Evolutionary conservation across 306 rosid species (phyloP).

Genomic region (Senna siamea): DNA sequence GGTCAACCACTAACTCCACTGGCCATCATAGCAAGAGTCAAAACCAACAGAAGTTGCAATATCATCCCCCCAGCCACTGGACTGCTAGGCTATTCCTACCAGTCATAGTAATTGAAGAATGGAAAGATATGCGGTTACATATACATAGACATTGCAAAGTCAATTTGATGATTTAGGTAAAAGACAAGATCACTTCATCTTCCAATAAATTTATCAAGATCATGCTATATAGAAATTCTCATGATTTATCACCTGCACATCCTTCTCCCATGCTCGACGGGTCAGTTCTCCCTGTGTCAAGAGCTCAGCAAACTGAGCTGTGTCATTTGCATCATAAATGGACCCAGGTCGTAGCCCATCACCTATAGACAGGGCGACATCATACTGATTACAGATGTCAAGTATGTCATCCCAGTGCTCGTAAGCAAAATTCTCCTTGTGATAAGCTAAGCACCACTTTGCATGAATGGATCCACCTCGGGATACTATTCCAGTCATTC

Average conservation of each 20-base stretch:
- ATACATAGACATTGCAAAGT: conserved; percentile 1
- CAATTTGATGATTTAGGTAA: conserved; percentile 17
- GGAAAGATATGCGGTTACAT: conserved; percentile 16
- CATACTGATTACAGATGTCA: conserved; percentile 94
- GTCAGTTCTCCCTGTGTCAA: conserved; percentile 99
- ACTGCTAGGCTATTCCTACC: conserved; percentile 7
- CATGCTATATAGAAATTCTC: conserved; percentile 20
- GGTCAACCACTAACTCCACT: conserved; percentile 12
- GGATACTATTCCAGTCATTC: conserved; percentile 98
- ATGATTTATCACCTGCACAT: conserved; percentile 77
- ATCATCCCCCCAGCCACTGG: not conserved
- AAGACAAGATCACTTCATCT: conserved; percentile 11
- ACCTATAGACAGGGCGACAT: conserved; percentile 92
- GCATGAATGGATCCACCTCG: conserved; percentile 99
- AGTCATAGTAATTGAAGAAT: conserved; percentile 2
- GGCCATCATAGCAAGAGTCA: not conserved
- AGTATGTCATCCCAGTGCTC: conserved; percentile 99
- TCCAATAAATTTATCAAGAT: conserved; percentile 5
- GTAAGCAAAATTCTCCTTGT: conserved; percentile 93
- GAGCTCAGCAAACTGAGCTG: conserved; percentile 99
- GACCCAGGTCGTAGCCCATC: conserved; percentile 99
- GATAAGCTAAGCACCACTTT: conserved; percentile 98
- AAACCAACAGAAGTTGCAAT: conserved; percentile 18
- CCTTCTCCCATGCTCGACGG: conserved; percentile 98
- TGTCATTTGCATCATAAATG: conserved; percentile 97